phyloP scores from a whole-genome alignment of 129 eudicot species.

The Pulicaria dysenterica region DNA sequence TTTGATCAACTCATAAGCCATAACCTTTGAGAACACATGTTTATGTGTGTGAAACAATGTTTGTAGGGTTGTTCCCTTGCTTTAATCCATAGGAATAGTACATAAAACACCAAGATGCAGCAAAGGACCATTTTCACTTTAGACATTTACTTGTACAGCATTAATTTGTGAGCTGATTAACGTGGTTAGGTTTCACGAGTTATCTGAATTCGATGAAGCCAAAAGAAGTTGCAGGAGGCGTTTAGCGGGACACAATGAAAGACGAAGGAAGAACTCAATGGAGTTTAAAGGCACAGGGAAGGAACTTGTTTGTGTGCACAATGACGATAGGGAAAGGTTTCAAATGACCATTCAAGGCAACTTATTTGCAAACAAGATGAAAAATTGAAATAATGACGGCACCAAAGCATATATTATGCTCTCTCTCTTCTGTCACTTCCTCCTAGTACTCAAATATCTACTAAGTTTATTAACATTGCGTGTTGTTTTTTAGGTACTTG shows the following conservation, averaged over 20 bases:
- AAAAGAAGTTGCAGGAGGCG: conserved; percentile 63
- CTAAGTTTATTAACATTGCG: not conserved
- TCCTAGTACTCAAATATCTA: conserved; percentile 6
- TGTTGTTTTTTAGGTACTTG: not conserved
- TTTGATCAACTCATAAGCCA: too few species aligned
- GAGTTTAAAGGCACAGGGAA: conserved; percentile 35
- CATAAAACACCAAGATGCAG: too few species aligned
- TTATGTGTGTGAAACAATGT: too few species aligned
- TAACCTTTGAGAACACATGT: too few species aligned
- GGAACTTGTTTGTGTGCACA: conserved; percentile 44
- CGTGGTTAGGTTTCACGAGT: conserved; percentile 50
- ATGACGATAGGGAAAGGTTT: conserved; percentile 39
- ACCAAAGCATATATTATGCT: conserved; percentile 28
- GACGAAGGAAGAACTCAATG: conserved; percentile 51
- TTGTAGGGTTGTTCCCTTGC: too few species aligned
- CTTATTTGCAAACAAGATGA: conserved; percentile 45
- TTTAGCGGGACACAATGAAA: conserved; percentile 60
- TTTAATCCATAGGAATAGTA: too few species aligned
- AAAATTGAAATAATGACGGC: not conserved
- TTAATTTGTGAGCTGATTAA: not conserved
- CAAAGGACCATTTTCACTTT: too few species aligned
- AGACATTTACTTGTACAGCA: not conserved
- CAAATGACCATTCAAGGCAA: conserved; percentile 41
- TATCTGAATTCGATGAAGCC: conserved; percentile 56
- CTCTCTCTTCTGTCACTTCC: conserved; percentile 65